These are phyloP conservation scores for Fraxinus floribunda DNA, from an alignment of 305 asterid species.

Conservation along the genomic window DNA sequence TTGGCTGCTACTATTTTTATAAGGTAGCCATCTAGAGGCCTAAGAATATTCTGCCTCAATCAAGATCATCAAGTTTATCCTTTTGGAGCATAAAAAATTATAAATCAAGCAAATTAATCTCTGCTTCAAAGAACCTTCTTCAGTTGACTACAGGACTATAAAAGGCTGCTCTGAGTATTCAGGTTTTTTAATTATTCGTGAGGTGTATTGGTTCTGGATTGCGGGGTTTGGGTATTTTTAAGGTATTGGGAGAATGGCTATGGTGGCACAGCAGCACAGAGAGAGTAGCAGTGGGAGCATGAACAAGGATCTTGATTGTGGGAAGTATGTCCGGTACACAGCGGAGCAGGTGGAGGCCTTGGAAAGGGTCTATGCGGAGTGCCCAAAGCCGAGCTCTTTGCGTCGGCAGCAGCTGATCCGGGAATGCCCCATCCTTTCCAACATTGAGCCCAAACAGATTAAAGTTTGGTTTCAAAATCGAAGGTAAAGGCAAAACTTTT, in stretches of 20 bases:
- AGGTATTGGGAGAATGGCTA: conserved; percentile 54
- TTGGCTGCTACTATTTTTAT: conserved; percentile 52
- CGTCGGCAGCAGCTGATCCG: conserved; percentile 88
- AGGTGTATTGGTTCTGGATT: background rate
- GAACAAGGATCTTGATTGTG: conserved; percentile 65
- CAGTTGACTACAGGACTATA: conserved; percentile 16
- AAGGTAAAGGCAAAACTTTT: conserved; percentile 40
- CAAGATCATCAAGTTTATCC: conserved; percentile 44
- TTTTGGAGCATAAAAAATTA: background rate
- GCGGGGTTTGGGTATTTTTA: background rate
- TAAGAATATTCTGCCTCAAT: conserved; percentile 47
- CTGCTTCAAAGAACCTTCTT: conserved; percentile 36
- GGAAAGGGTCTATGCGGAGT: conserved; percentile 89
- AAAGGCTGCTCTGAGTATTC: conserved; percentile 9
- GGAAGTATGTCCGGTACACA: conserved; percentile 87
- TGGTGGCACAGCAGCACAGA: conserved; percentile 71
- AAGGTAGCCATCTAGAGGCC: conserved; percentile 30
- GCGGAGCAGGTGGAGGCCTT: conserved; percentile 93
- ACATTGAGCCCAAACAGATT: conserved; percentile 90
- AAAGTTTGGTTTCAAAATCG: conserved; percentile 98
- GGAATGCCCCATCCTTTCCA: conserved; percentile 78
- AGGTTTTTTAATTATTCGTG: conserved; percentile 6
- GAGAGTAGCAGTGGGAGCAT: conserved; percentile 78
- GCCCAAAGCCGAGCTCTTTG: conserved; percentile 87
- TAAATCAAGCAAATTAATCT: conserved; percentile 4